phyloP scores from a whole-genome alignment of 306 rosid genomes.

The Prunus mongolica region DNA sequence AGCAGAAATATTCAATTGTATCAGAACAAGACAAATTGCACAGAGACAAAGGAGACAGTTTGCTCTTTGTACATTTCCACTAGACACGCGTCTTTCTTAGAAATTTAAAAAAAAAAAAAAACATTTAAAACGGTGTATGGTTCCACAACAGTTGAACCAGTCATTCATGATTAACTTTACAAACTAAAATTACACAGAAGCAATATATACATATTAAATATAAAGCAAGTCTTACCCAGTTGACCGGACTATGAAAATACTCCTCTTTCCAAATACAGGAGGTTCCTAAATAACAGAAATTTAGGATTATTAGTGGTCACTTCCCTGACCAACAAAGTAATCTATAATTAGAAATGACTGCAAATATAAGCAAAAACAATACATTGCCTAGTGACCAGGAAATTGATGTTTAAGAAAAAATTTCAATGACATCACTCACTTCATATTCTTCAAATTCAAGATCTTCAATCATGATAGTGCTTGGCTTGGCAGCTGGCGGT shows the following conservation, averaged over 20 bases:
- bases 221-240: constrained; percentile 53
- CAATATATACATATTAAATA: not conserved
- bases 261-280: constrained; percentile 92
- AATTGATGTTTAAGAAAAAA: not conserved
- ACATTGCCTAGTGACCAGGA: not conserved
- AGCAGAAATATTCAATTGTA: not conserved
- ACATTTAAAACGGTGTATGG: not conserved
- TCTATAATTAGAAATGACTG: not conserved
- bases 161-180: too few relatives aligned
- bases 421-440: constrained; percentile 40
- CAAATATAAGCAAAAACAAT: not conserved
- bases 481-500: constrained; percentile 83
- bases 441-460: constrained; percentile 93
- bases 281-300: constrained; percentile 66
- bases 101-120: not conserved
- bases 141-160: not conserved
- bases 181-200: not conserved
- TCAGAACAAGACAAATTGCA: not conserved
- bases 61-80: not conserved
- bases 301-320: not conserved
- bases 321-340: not conserved
- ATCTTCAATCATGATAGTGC: constrained; percentile 82
- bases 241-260: constrained; percentile 72
- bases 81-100: not conserved
- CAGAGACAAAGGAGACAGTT: not conserved